Evolutionary conservation across 2,329 filamentous ascomycete species (phyloP).

Genomic region (Stemphylium vesicarium): DNA sequence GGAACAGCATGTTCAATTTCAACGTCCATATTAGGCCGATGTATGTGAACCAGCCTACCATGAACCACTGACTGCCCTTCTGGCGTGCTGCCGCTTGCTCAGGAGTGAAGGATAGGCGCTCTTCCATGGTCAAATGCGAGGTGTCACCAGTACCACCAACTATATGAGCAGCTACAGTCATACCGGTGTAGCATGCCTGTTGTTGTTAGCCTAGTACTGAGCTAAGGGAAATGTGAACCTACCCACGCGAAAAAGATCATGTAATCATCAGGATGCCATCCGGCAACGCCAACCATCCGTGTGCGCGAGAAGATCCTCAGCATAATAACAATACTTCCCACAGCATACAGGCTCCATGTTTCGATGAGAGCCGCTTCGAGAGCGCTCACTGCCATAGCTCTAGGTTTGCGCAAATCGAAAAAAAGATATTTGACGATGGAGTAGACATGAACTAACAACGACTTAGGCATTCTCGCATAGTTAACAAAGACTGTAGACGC

Average conservation of each 20-base stretch:
- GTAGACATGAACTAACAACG: too few relatives aligned
- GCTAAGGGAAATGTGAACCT: conserved; percentile 1
- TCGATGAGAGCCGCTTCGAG: conserved; percentile 24
- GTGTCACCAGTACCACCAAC: conserved; percentile 39
- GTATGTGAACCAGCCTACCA: conserved; percentile 46
- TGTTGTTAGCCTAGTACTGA: neutral
- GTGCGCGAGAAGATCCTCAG: conserved; percentile 43
- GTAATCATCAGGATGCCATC: conserved; percentile 47
- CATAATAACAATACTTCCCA: conserved; percentile 43
- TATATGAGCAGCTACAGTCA: conserved; percentile 30
- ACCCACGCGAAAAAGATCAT: conserved; percentile 42
- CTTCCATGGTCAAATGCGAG: conserved; percentile 40
- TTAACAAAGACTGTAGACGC: too few relatives aligned
- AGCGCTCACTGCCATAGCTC: conserved; percentile 11
- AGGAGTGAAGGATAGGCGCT: conserved; percentile 40
- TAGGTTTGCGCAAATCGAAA: neutral
- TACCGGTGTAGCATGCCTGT: conserved; percentile 23
- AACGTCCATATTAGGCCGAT: conserved; percentile 49
- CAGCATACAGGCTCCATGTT: conserved; percentile 48
- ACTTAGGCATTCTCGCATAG: too few relatives aligned
- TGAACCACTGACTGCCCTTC: conserved; percentile 47
- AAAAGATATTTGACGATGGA: too few relatives aligned
- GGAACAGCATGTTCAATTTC: conserved; percentile 53
- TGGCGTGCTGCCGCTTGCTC: conserved; percentile 38
- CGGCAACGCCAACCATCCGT: conserved; percentile 41